Evolutionary conservation across 805 yeast species (phyloP).

Genomic region (Suhomyces kilbournensis): DNA sequence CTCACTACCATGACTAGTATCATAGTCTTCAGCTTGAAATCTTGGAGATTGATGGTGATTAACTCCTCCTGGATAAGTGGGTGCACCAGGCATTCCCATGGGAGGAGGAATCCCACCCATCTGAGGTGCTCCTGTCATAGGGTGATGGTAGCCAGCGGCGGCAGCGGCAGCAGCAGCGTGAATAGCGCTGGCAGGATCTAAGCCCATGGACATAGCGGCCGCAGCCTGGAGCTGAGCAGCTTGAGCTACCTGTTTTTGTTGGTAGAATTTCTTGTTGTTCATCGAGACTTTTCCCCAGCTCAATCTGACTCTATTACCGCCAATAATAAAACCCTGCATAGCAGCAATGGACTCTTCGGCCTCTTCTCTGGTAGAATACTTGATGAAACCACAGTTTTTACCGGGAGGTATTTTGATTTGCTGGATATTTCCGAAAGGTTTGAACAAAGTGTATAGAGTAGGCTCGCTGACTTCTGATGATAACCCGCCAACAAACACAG

Average conservation of each 20-base stretch:
- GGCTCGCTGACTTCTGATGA: slow-evolving; percentile 62
- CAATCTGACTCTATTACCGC: slow-evolving; percentile 75
- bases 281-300: slow-evolving; percentile 75
- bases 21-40: slow-evolving; percentile 8
- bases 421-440: slow-evolving; percentile 68
- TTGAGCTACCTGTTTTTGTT: slow-evolving; percentile 29
- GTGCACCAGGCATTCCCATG: slow-evolving; percentile 7
- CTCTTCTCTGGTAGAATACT: slow-evolving; percentile 68
- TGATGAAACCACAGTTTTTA: slow-evolving; percentile 86
- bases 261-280: slow-evolving; percentile 31
- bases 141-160: slow-evolving; percentile 15
- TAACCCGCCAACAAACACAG: slow-evolving; percentile 76
- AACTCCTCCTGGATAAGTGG: not conserved
- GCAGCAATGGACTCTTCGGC: slow-evolving; percentile 84
- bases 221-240: slow-evolving; percentile 38
- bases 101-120: slow-evolving; percentile 3
- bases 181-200: slow-evolving; percentile 32
- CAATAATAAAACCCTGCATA: slow-evolving; percentile 89
- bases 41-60: slow-evolving; percentile 2
- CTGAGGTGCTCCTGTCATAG: slow-evolving; percentile 1
- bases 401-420: slow-evolving; percentile 77
- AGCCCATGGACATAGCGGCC: slow-evolving; percentile 37
- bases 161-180: slow-evolving; percentile 26
- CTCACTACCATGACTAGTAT: not conserved
- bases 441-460: slow-evolving; percentile 58